These are phyloP conservation scores for Candida patagonica DNA, from an alignment of 805 yeast genomes.

Conservation along the genomic window DNA sequence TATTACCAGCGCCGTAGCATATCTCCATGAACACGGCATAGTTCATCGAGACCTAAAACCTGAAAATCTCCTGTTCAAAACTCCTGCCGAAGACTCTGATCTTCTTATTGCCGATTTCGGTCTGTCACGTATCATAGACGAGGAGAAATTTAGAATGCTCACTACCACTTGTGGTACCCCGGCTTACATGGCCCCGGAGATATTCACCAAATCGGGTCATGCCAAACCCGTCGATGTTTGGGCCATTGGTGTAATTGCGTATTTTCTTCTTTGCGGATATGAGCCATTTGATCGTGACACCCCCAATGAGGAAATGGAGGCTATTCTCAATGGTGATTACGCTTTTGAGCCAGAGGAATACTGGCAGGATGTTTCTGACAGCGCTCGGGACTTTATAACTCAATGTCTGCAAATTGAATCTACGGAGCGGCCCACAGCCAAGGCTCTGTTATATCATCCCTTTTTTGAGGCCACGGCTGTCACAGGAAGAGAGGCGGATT, in stretches of 20 bases:
- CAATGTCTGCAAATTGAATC: conserved; percentile 44
- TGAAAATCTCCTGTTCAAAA: conserved; percentile 51
- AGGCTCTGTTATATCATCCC: conserved; percentile 38
- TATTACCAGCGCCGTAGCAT: conserved; percentile 45
- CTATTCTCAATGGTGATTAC: conserved; percentile 50
- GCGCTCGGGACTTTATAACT: conserved; percentile 51
- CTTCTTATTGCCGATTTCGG: conserved; percentile 57
- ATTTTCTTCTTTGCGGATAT: conserved; percentile 63
- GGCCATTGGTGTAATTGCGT: conserved; percentile 68
- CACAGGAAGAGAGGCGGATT: conserved; percentile 23
- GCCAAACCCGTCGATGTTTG: conserved; percentile 57
- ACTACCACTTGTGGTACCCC: conserved; percentile 57
- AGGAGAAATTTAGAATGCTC: conserved; percentile 30
- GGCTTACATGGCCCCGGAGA: conserved; percentile 70
- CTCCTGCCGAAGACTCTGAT: conserved; percentile 30
- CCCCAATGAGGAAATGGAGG: conserved; percentile 56
- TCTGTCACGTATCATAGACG: conserved; percentile 41
- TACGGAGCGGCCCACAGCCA: conserved; percentile 37
- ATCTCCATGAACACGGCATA: conserved; percentile 48
- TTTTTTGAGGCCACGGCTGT: conserved; percentile 23
- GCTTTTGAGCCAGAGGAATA: conserved; percentile 52
- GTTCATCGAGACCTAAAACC: conserved; percentile 70
- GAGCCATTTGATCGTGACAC: conserved; percentile 72
- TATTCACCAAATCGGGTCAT: conserved; percentile 45
- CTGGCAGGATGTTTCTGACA: conserved; percentile 41